phyloP scores from a whole-genome alignment of 371 early-diverging fungal genomes.

The Dinochytrium kinnereticum region DNA sequence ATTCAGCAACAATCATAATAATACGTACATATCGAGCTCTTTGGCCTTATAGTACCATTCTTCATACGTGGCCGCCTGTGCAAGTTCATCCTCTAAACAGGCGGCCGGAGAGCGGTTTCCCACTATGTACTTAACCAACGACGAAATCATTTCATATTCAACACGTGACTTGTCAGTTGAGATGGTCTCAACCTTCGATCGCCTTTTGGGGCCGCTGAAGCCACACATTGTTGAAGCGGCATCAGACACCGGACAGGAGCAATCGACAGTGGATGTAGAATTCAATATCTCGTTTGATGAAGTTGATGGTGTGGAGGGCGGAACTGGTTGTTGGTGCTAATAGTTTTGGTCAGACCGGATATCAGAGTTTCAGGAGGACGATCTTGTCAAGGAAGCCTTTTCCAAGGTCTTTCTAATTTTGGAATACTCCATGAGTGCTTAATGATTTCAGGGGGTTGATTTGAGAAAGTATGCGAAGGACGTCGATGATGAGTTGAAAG shows the following conservation, averaged over 20 bases:
- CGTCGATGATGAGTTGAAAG: conserved; percentile 72
- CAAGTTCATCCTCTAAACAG: not conserved
- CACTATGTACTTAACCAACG: not conserved
- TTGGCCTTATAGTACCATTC: conserved; percentile 66
- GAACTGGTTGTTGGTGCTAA: not conserved
- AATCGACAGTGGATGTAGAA: conserved; percentile 5
- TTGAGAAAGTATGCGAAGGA: conserved; percentile 83
- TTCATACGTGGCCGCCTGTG: conserved; percentile 54
- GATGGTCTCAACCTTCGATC: not conserved
- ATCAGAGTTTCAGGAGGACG: conserved; percentile 72
- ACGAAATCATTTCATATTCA: not conserved
- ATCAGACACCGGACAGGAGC: not conserved
- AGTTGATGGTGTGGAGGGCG: conserved; percentile 54
- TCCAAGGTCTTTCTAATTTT: conserved; percentile 57
- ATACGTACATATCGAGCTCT: conserved; percentile 63
- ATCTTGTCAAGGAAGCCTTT: conserved; percentile 76
- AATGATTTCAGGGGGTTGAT: conserved; percentile 68
- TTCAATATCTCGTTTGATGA: conserved; percentile 56
- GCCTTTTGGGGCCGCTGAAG: conserved; percentile 7
- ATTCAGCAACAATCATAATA: no score
- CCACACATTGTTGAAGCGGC: not conserved
- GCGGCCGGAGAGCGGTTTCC: not conserved
- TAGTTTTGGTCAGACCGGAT: conserved; percentile 49
- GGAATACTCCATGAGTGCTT: not conserved
- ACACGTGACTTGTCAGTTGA: not conserved